Conservation (phyloP, 2,329 filamentous ascomycete species). For the Hymenoscyphus albidus region DNA sequence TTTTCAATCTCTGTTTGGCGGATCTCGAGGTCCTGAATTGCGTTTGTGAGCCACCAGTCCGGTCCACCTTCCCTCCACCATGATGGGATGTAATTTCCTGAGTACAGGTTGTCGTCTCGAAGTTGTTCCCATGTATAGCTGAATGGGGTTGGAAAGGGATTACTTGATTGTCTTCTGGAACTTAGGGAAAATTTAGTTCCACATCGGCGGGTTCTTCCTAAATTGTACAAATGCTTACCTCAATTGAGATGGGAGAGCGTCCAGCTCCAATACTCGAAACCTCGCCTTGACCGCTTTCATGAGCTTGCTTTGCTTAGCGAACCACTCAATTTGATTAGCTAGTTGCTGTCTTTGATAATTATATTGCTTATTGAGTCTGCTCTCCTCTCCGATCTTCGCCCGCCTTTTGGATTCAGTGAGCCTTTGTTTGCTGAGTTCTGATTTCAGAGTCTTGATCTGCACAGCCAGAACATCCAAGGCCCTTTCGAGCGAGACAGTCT, state of each 20-base stretch:
- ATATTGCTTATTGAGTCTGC: constrained; percentile 3
- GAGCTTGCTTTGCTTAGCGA: constrained; percentile 1
- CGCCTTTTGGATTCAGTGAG: background rate
- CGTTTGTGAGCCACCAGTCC: background rate
- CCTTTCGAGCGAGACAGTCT: background rate
- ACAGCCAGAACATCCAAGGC: constrained; percentile 1
- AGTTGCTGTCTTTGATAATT: background rate
- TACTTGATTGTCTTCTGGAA: background rate
- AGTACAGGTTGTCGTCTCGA: background rate
- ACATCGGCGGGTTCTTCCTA: background rate
- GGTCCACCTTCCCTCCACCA: background rate
- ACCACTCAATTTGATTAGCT: background rate
- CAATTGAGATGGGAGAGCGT: background rate
- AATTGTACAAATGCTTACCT: background rate
- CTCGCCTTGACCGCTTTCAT: background rate
- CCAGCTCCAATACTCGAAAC: background rate
- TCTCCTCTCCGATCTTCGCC: background rate
- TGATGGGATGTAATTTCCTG: background rate
- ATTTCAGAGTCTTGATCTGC: background rate
- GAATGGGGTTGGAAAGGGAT: background rate
- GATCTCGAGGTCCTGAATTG: background rate
- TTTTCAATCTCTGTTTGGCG: background rate
- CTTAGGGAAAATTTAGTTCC: background rate
- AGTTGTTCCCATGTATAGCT: background rate
- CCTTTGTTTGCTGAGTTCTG: background rate